phyloP scores from a whole-genome alignment of 1,284 basidiomycete genomes.

The Sporisorium scitamineum region DNA sequence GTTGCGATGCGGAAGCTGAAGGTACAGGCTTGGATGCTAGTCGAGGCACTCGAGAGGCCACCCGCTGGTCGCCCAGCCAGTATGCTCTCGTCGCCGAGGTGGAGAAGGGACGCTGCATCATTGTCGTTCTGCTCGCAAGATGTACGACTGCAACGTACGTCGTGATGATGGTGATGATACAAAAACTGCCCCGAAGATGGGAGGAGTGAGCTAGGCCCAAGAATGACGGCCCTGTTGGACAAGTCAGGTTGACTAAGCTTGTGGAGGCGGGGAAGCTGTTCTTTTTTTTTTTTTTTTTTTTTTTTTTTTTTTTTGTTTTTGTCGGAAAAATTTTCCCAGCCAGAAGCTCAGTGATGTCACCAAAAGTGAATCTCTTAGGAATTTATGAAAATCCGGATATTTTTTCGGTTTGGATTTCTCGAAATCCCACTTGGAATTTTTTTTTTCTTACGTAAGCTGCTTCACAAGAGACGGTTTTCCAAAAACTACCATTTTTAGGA shows the following conservation, averaged over 20 bases:
- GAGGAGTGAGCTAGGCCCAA: neutral
- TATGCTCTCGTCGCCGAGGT: constrained; percentile 22
- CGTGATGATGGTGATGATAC: neutral
- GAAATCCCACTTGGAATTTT: no score
- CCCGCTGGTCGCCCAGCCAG: constrained; percentile 36
- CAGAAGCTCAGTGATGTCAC: constrained; percentile 12
- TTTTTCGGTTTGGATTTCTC: no score
- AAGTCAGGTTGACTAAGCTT: constrained; percentile 1
- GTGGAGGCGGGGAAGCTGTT: constrained; percentile 21
- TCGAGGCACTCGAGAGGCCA: constrained; percentile 38
- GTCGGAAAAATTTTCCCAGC: neutral
- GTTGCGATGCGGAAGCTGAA: neutral
- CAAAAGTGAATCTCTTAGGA: neutral
- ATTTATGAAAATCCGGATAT: neutral
- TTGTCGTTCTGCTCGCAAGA: neutral
- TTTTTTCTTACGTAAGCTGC: no score
- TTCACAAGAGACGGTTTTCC: no score
- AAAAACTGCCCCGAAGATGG: neutral
- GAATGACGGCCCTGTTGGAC: neutral
- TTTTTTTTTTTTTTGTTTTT: neutral
- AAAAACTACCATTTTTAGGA: no score
- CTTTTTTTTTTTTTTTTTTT: neutral
- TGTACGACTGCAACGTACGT: neutral
- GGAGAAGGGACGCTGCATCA: constrained; percentile 30
- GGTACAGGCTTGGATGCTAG: constrained; percentile 20